phyloP scores from a whole-genome alignment of 768 basidiomycete species.

The Rhodotorula kratochvilovae region DNA sequence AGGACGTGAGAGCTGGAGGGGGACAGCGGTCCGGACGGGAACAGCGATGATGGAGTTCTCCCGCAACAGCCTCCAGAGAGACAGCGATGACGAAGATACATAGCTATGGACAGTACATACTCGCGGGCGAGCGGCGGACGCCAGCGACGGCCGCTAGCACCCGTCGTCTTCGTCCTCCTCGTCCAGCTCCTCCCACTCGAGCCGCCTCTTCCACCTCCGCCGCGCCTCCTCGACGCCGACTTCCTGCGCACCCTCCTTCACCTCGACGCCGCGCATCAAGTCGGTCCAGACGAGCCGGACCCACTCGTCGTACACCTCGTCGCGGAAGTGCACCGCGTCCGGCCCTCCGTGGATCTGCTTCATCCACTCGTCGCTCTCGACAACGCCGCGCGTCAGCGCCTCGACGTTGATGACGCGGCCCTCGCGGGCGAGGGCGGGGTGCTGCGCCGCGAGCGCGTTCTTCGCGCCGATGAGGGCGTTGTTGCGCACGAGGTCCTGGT shows the following conservation, averaged over 20 bases:
- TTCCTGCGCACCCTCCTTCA: neutral
- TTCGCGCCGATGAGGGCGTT: slow-evolving; percentile 30
- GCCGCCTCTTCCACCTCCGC: neutral
- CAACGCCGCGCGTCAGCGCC: slow-evolving; percentile 24
- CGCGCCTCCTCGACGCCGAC: neutral
- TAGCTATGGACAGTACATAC: too few species aligned
- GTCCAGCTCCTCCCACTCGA: neutral
- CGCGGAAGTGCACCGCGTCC: slow-evolving; percentile 37
- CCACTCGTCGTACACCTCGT: slow-evolving; percentile 35
- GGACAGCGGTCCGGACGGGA: too few species aligned
- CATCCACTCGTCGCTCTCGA: slow-evolving; percentile 27
- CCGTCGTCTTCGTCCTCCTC: neutral
- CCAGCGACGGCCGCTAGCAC: neutral
- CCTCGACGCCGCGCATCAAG: neutral
- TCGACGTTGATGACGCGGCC: slow-evolving; percentile 21
- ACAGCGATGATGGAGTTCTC: too few species aligned
- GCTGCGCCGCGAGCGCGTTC: slow-evolving; percentile 6
- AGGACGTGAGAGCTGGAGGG: too few species aligned
- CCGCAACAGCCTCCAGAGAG: too few species aligned
- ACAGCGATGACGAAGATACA: too few species aligned
- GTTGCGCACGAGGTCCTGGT: slow-evolving; percentile 33
- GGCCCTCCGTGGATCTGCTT: slow-evolving; percentile 8
- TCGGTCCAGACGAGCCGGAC: slow-evolving; percentile 35
- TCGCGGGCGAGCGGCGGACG: too few species aligned
- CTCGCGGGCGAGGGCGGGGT: slow-evolving; percentile 11